phyloP scores from a whole-genome alignment of 2,329 filamentous ascomycete species.

The Talaromyces amestolkiae region DNA sequence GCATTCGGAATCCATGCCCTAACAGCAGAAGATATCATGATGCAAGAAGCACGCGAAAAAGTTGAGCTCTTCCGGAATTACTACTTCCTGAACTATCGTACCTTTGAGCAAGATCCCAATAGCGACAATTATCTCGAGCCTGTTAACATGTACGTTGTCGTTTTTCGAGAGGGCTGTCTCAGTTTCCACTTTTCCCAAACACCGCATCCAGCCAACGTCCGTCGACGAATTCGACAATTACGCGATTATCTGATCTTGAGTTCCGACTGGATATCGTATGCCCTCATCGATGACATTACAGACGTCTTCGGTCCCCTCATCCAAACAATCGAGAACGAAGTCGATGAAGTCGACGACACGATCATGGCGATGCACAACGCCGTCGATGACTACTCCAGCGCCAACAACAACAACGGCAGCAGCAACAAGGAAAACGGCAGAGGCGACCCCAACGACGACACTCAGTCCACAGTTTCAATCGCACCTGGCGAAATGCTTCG shows the following conservation, averaged over 20 bases:
- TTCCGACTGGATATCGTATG: slow-evolving; percentile 97
- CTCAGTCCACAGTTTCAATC: slow-evolving; percentile 36
- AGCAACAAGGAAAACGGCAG: slow-evolving; percentile 36
- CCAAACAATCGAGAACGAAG: slow-evolving; percentile 88
- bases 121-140: slow-evolving; percentile 90
- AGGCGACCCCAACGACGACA: slow-evolving; percentile 34
- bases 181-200: slow-evolving; percentile 98
- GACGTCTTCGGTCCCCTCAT: slow-evolving; percentile 94
- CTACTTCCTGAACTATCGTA: slow-evolving; percentile 98
- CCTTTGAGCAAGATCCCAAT: slow-evolving; percentile 89
- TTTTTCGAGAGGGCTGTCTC: slow-evolving; percentile 91
- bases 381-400: slow-evolving; percentile 49
- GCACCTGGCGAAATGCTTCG: slow-evolving; percentile 79
- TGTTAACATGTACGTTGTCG: slow-evolving; percentile 95
- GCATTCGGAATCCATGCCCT: slow-evolving; percentile 94
- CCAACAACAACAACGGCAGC: slow-evolving; percentile 28
- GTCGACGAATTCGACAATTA: slow-evolving; percentile 85
- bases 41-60: slow-evolving; percentile 96
- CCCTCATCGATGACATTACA: slow-evolving; percentile 96
- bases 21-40: slow-evolving; percentile 93
- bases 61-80: slow-evolving; percentile 96
- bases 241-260: slow-evolving; percentile 90
- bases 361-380: slow-evolving; percentile 72
- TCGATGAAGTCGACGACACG: slow-evolving; percentile 92
- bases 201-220: slow-evolving; percentile 93